A percentile compares a stretch with the other conserved stretches of the same genome.
Evolutionary conservation across 495 filamentous ascomycete genomes (phyloP).

Genomic region (Parathielavia hyrcaniae): DNA sequence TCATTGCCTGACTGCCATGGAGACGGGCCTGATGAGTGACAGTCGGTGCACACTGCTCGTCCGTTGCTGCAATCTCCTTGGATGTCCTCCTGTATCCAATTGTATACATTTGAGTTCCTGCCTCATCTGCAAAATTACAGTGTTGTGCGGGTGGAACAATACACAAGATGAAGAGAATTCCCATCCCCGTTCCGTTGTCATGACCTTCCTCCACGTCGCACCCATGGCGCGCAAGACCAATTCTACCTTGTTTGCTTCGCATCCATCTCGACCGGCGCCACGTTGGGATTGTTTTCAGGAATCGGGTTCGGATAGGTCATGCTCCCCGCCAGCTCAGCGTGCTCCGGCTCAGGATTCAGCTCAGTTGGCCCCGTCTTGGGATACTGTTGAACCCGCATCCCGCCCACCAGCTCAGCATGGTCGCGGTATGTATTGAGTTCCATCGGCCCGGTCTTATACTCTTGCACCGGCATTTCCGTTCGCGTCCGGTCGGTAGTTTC

Average conservation of each 20-base stretch:
- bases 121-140: no score
- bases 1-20: no score
- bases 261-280: constrained; percentile 2
- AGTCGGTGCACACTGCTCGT: no score
- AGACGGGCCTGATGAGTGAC: no score
- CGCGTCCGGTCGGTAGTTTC: neutral
- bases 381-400: neutral
- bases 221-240: neutral
- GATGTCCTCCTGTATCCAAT: no score
- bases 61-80: no score
- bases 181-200: neutral
- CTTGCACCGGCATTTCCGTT: neutral
- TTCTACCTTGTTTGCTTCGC: neutral
- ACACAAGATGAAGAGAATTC: neutral
- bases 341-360: neutral
- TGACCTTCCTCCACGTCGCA: no score
- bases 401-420: no score
- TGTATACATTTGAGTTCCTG: no score
- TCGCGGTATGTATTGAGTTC: no score
- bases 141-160: no score
- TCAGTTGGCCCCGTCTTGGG: neutral
- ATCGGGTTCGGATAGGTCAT: neutral
- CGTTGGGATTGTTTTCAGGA: neutral
- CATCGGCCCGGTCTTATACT: no score
- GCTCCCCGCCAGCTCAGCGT: neutral